These are phyloP conservation scores for Globisporangium parvum DNA, from an alignment of 352 stramenopile species.

Conservation along the genomic window DNA sequence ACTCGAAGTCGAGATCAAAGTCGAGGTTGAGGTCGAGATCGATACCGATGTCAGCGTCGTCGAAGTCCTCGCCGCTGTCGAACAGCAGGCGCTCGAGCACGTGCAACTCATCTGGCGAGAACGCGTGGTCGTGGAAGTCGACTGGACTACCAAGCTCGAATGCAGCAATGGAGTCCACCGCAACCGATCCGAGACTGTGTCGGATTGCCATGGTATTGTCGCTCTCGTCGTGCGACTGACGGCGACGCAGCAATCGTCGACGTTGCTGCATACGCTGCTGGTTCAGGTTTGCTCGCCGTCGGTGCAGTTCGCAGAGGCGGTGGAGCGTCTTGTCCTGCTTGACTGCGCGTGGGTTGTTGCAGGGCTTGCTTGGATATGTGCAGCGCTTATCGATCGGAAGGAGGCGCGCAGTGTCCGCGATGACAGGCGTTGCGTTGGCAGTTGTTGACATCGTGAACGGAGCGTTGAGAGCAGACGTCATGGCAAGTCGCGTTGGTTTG, in stretches of 20 bases:
- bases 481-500: background rate
- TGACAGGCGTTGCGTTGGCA: background rate
- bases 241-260: constrained; percentile 5
- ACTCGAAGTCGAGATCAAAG: background rate
- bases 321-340: constrained; percentile 45
- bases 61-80: constrained; percentile 1
- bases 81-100: constrained; percentile 14
- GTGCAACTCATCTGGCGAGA: constrained; percentile 11
- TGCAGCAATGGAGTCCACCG: background rate
- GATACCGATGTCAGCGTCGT: background rate
- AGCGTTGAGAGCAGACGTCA: background rate
- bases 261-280: constrained; percentile 28
- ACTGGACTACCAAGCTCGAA: background rate
- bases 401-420: background rate
- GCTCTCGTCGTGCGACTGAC: background rate
- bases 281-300: constrained; percentile 32
- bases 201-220: background rate
- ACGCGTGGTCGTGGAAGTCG: background rate
- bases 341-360: constrained; percentile 28
- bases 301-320: constrained; percentile 33
- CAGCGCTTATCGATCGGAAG: constrained; percentile 18
- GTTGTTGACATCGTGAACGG: background rate
- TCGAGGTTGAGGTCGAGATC: background rate
- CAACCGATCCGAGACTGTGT: background rate
- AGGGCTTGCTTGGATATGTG: constrained; percentile 44